These are phyloP conservation scores for Ceriops tagal DNA, from an alignment of 345 rosid species.

Conservation along the genomic window DNA sequence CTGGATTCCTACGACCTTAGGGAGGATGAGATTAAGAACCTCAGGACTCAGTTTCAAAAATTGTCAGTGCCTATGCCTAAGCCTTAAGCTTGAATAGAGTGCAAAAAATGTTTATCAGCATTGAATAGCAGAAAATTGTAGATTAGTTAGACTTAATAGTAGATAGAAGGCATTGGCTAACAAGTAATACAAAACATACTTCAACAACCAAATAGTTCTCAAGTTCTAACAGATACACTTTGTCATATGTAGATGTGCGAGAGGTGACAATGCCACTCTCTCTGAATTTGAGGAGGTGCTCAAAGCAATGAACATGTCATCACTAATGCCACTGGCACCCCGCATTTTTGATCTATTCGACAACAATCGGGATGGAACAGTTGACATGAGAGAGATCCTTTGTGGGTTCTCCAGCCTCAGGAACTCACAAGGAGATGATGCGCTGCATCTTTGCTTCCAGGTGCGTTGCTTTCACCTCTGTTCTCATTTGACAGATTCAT, in stretches of 20 bases:
- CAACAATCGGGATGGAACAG: constrained; percentile 59
- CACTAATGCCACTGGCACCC: constrained; percentile 52
- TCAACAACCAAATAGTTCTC: too few relatives aligned
- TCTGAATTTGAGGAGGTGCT: constrained; percentile 59
- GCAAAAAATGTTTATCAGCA: background rate
- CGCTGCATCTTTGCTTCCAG: constrained; percentile 61
- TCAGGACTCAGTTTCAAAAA: constrained; percentile 41
- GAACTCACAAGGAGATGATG: constrained; percentile 63
- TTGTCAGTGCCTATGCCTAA: constrained; percentile 30
- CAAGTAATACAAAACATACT: too few relatives aligned
- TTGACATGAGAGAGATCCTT: constrained; percentile 63
- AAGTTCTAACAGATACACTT: background rate
- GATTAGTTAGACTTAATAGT: too few relatives aligned
- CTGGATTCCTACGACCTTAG: constrained; percentile 56
- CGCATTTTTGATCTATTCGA: constrained; percentile 60
- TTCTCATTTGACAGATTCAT: background rate
- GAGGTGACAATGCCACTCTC: constrained; percentile 60
- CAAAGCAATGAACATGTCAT: constrained; percentile 62
- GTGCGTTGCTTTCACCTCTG: constrained; percentile 15
- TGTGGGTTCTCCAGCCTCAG: constrained; percentile 66
- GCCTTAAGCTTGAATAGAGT: background rate
- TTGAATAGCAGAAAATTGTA: background rate
- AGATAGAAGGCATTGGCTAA: too few relatives aligned
- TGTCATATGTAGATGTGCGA: constrained; percentile 44
- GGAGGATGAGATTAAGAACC: constrained; percentile 49